Base-by-base conservation (phyloP, 805 yeast species). In the Zygosaccharomyces pseudorouxii region DNA sequence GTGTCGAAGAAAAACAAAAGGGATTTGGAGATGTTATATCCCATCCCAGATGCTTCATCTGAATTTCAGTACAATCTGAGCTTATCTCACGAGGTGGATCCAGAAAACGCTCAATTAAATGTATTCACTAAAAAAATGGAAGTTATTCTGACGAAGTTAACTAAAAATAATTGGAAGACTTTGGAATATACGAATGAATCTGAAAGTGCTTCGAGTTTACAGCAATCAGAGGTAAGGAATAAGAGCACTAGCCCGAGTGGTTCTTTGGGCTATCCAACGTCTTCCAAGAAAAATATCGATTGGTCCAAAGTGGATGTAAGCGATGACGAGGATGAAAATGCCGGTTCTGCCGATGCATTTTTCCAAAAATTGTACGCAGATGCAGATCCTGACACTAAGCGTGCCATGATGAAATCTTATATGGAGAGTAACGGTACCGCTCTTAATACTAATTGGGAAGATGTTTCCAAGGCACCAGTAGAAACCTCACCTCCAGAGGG, bases 371-470 rank as follows among this genome's bases (percentile, higher is more conserved):
- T 93, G 9, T 93, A 85, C 68, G 75, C 76, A 23, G 82, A 77
- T 54, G 92, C 95, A 0, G 95, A 89, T 62, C 93, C 86, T 6
- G 97, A 93, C 59, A 84, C 95, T 0, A 74, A 73, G 56, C 74
- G 95, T 45, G 99, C 99, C 1, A 93, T 93, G 98, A 85, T 88
- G 95, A 93, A 93, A 70, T 87, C 96, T 46, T 93, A 79, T 59
- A 74, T 80, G n/a, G 97, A 93, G 68, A 86, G 96, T 57, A 85
- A 86, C 58, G 99, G 99, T 18, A 93, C 99, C 0, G 80, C 95
- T 1, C 72, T 93, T 50, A 87, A 95, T 40, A 93, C 99, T 3
- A 86, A 88, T 62, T 93, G 99, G 99, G 77, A 71, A 9, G 96
- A 89, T 51, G 98, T 95, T 2, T 73, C 79, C 33, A 73, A 77